Evolutionary conservation across 495 filamentous ascomycete genomes (phyloP), one percentile per base, ranked within the genome.

Genomic region (Podospora fimiseda): DNA sequence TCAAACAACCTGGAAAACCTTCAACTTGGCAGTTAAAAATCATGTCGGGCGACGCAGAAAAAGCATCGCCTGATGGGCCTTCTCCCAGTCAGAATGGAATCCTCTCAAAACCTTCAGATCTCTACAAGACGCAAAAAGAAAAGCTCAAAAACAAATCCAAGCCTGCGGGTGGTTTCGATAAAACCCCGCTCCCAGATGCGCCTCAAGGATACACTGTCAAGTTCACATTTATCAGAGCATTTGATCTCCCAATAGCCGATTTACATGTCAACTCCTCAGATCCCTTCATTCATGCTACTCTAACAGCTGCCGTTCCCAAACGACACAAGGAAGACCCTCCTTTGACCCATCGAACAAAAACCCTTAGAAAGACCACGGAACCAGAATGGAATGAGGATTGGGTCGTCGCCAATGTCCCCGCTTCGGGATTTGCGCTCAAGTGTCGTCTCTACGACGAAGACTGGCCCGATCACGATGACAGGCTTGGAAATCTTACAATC

Each of bases 361-460:
- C 92, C 0, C 67, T 91, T 11, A 81, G 83, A 42, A 80, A 72
- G 47, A 81, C 77, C 37, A 80, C 77, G 6, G 78, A 93, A 56
- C 89, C 92, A 0, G 73, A 70, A 15, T 97, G 92, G 92, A 80
- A 95, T 38, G 77, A 80, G 16, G 81, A 88, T 27, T 97, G 92
- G 92, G 80, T 88, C 33, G 83, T 97, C 27, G 85, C 87, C 43
- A 91, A 95, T 59, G 77, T 97, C 0, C 89, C 91, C 0, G 70
- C 80, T 0, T 80, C 78, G 1, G 91, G 91, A 1, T 92, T 93
- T 64, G 74, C 71, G 51, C 71, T 97, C 42, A 95, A 95, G 63
- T 84, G 84, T 39, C 74, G 86, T 33, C 70, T 97, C 16, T 89
- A 87, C 65, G 92, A 97, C 60, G 92, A 97, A 62, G 92, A 97